Evolutionary conservation across 2,329 filamentous ascomycete species (phyloP), one percentile per base, ranked within the genome.

Genomic region (Alternaria brassicicola): DNA sequence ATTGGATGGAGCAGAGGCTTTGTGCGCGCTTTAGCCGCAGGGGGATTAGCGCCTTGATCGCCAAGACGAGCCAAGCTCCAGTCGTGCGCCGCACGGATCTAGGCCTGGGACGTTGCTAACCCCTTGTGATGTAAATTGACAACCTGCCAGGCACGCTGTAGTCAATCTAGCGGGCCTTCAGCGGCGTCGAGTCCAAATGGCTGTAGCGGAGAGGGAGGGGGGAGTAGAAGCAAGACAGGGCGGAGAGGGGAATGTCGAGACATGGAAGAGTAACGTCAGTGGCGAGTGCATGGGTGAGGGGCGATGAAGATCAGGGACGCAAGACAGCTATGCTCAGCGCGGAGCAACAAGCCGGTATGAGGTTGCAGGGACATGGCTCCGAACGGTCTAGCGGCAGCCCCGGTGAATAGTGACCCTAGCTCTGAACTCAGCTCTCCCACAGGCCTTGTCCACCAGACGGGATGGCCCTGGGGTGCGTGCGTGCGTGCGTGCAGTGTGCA

Each of bases 341-440:
- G 48, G 36, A 31, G 38, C 36, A 35, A 30, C 31, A 49, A 21
- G 36, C 30, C 39, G 26, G 41, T 52, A 26, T 12, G 35, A 46
- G 30, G 48, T 46, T 46, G 43, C 59, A 52, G 53, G 56, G 49
- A 56, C 52, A 33, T 23, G 19, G 41, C 46, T 54, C 55, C 43
- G 55, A 59, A 48, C 49, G 51, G 63, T 26, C 50, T 65, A 65
- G 64, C 57, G 59, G 23, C 57, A 57, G 23, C 30, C 28, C 53
- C 58, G 50, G 45, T 52, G 43, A 36, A n/a, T n/a, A n/a, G 48
- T 52, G 54, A 42, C 51, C 51, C 42, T 48, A 55, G 61, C 33
- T 49, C 52, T 60, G 59, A 55, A 60, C 59, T 53, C 59, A 59
- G 52, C 57, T 57, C 56, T 43, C 39, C 65, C 66, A 66, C 65